Base-by-base conservation (phyloP, 306 rosid genomes). In the Quillaja saponaria region DNA sequence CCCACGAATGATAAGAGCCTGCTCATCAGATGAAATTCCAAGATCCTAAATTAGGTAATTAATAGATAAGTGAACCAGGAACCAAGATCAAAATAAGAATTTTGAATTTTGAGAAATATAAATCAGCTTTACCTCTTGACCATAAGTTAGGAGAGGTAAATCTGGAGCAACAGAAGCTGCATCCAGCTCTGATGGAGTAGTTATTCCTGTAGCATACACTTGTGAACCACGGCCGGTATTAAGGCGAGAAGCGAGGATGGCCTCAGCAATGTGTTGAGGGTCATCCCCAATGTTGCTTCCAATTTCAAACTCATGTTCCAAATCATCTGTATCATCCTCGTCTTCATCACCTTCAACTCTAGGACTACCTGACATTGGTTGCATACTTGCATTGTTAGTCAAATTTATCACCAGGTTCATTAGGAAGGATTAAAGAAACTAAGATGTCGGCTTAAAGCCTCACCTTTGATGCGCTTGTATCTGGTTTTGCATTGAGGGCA, bases 401-500 rank as follows among this genome's bases (percentile, higher is more conserved):
- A 38, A 64, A 55, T 59, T 7, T 9, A 75, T 51, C 34, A 35
- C 20, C 33, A 50, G 38, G 21, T 54, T 56, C 49, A 63, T 9
- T 25, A 0, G 8, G 28, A n/a, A 33, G 21, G 19, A 8, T 58
- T 15, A 12, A 19, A 44, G 10, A 59, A 15, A n/a, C 66, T 31
- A n/a, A 49, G 5, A 47, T 4, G 49, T 25, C 3, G 39, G 14
- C 64, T 31, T 19, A 61, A 13, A 52, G 49, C 6, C 50, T 58
- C 46, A 81, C 96, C 97, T 76, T 85, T 90, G 68, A 82, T 41
- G 67, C 97, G 86, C 54, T 87, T 90, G 86, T 80, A 90, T 81
- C 86, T 75, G 71, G 97, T 90, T 79, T 87, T 90, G 76, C 97
- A 90, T 55, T 90, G 97, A 53, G 97, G 97, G 11, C 97, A 90